phyloP scores from a whole-genome alignment of 2,329 filamentous ascomycete genomes.

The Emericellopsis cladophorae region DNA sequence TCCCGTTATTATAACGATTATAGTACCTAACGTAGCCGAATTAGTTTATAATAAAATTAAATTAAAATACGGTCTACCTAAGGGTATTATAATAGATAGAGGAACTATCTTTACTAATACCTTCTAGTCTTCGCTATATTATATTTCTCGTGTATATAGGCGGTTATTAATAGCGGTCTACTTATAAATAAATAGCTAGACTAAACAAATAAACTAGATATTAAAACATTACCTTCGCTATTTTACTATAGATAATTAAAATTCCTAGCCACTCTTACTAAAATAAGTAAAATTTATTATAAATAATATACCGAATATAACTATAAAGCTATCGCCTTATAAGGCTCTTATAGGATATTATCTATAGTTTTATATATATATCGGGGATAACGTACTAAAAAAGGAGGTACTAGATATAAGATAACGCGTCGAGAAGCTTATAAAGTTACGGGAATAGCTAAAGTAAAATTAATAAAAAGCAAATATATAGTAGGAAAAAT shows the following conservation, averaged over 20 bases:
- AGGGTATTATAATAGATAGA: neutral
- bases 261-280: neutral
- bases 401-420: too few relatives aligned
- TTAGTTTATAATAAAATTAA: neutral
- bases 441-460: too few relatives aligned
- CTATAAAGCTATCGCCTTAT: too few relatives aligned
- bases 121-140: neutral
- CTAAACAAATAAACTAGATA: neutral
- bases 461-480: too few relatives aligned
- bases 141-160: neutral
- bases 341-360: too few relatives aligned
- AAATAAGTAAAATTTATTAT: neutral
- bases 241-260: neutral
- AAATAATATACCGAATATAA: too few relatives aligned
- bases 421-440: neutral
- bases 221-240: neutral
- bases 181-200: neutral
- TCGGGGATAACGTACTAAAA: neutral
- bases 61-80: too few relatives aligned
- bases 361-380: neutral
- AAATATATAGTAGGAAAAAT: neutral
- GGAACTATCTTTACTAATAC: neutral
- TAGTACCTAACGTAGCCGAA: neutral
- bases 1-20: neutral
- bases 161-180: neutral